Base-by-base conservation (phyloP, 805 yeast genomes). In the Spathaspora gorwiae region DNA sequence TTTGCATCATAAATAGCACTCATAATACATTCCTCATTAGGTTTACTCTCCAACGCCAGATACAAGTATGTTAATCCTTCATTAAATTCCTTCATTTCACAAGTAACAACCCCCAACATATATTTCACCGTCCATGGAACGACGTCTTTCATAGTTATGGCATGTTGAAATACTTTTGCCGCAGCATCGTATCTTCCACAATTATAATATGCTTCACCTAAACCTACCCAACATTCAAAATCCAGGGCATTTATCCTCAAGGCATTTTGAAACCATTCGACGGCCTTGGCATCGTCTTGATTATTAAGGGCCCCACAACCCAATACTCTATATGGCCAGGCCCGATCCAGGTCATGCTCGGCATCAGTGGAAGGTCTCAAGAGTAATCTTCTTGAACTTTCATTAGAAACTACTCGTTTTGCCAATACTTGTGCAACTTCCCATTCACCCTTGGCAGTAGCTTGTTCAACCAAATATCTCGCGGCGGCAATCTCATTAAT, bases 121-220 rank as follows among this genome's bases (percentile, higher is more conserved):
- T 84, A 88, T 35, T 66, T 64, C 0, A 87, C 83, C 40, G 79
- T 74, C 83, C 87, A 80, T 42, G 79, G 76, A 1, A 66, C 63
- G 0, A 78, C 73, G 30, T 79, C 76, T 3, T 34, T 26, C 6
- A 84, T 53, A 34, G 72, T 72, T 38, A 80, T 56, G 0, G 90
- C 88, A 47, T 81, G 81, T 29, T 70, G 72, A 54, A 90, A 86
- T 1, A 94, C 97, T 61, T 87, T 90, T 8, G 78, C 72, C 0
- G 96, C 88, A 2, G 98, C 95, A 45, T 87, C 90, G 37, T 84
- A 69, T 49, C 96, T 75, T 2, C 99, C 99, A 61, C 94, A 80
- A 26, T 81, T 78, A 44, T 77, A 71, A 61, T 94, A 94, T 0
- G 97, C 92, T 61, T 94, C 98, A n/a, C 99, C 99, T n/a, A 94